These are phyloP conservation scores for Nitzschia sp. DNA, from an alignment of 108 stramenopile species.

Conservation along the genomic window DNA sequence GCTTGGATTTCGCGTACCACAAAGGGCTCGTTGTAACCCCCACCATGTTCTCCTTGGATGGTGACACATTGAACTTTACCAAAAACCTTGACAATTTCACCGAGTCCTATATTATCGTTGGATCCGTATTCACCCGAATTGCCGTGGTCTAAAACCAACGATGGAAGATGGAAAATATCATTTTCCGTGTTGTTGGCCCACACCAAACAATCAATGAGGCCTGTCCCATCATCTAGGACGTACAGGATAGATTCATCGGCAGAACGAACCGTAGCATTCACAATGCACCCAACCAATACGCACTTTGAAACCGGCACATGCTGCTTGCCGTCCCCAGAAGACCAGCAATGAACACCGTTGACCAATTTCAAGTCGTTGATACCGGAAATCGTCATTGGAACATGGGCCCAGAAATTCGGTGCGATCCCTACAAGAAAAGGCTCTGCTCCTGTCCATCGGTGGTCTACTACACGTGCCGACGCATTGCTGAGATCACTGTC, in stretches of 20 bases:
- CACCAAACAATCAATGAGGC: conserved; percentile 68
- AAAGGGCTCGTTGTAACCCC: neutral
- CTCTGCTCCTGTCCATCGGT: conserved; percentile 20
- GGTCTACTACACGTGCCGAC: neutral
- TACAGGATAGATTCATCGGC: conserved; percentile 52
- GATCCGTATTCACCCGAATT: no score
- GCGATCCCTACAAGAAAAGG: conserved; percentile 60
- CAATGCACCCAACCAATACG: conserved; percentile 61
- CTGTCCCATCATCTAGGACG: conserved; percentile 87
- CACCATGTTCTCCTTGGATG: neutral
- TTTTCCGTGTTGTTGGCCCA: conserved; percentile 37
- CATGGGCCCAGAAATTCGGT: conserved; percentile 81
- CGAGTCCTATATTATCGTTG: conserved; percentile 27
- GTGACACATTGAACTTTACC: conserved; percentile 63
- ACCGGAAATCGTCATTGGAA: conserved; percentile 63
- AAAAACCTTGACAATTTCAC: conserved; percentile 56
- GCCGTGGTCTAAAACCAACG: conserved; percentile 4
- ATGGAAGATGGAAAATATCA: conserved; percentile 30
- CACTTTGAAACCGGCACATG: conserved; percentile 67
- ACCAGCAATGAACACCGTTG: conserved; percentile 68
- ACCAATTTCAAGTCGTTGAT: conserved; percentile 52
- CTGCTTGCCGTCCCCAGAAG: neutral
- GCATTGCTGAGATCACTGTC: neutral
- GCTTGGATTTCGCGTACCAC: conserved; percentile 28
- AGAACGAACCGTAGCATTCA: conserved; percentile 42